Base-by-base conservation (phyloP, 352 stramenopile species). In the Pythium phragmiticola region DNA sequence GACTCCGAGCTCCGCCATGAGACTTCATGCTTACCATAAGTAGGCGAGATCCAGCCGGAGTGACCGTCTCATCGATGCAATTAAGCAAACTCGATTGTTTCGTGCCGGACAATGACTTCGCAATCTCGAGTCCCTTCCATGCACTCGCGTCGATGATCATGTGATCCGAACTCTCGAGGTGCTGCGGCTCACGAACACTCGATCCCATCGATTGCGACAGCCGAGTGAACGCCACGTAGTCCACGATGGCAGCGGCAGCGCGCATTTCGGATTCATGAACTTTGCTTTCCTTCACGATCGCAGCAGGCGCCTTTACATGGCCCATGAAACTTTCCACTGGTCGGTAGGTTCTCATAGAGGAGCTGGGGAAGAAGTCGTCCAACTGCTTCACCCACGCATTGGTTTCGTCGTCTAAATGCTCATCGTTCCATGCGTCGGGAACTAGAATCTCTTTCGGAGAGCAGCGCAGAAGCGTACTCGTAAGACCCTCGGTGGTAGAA, bases 61-160 rank as follows among this genome's bases (percentile, higher is more conserved):
- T 89, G 28, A 79, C 70, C 2, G 84, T 88, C 4, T 66, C 68
- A 49, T 92, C 82, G n/a, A 92, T 89, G 4, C 78, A 66, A 50
- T 88, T 71, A 7, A 90, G 72, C 4, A 92, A 60, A 76, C 76
- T 92, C 5, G 75, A 75, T 11, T 63, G 63, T 60, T 87, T 92
- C n/a, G 71, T 82, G 14, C 76, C 81, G 26, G 65, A 70, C 2
- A 86, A 64, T 14, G 77, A 88, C 57, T 88, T 89, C 0, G 76
- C 65, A n/a, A 92, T 63, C 34, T 92, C 83, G 3, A 92, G 78
- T 0, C 79, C 76, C 62, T 77, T 78, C 83, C 83, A 92, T 7
- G 83, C 83, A 26, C 83, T 92, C 0, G 76, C 60, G 43, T 92
- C 83, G 45, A 92, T 90, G 60, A 92, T 84, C 83, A 92, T 92